A percentile compares a stretch with the other conserved stretches of the same genome.
Evolutionary conservation across 352 stramenopile genomes (phyloP).

Genomic region (Phytophthora hybrid): DNA sequence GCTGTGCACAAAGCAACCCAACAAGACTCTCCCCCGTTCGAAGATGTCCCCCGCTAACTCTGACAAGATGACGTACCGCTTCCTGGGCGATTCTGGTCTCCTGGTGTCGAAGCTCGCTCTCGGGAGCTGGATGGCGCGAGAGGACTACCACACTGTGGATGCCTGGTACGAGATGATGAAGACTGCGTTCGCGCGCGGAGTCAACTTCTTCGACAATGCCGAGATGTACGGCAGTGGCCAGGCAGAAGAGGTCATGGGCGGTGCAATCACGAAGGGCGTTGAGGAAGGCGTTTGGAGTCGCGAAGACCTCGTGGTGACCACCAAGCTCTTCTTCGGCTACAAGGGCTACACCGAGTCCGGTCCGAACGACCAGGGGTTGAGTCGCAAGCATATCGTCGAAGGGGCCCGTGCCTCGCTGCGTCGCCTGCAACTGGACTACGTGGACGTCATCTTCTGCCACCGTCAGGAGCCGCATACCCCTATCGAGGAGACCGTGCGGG

Average conservation of each 20-base stretch:
- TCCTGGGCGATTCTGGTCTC: neutral
- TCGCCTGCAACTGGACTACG: slow-evolving; percentile 42
- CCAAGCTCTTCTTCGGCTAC: slow-evolving; percentile 33
- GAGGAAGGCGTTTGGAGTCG: slow-evolving; percentile 30
- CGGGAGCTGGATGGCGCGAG: neutral
- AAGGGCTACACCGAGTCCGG: neutral
- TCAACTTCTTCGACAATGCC: slow-evolving; percentile 7
- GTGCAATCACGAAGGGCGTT: slow-evolving; percentile 41
- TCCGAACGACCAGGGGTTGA: slow-evolving; percentile 44
- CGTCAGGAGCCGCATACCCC: slow-evolving; percentile 58
- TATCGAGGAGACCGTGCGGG: slow-evolving; percentile 63
- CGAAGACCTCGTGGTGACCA: slow-evolving; percentile 28
- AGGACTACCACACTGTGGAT: neutral
- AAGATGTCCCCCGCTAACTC: neutral
- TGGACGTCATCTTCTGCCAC: slow-evolving; percentile 75
- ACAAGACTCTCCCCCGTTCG: neutral
- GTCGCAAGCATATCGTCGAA: slow-evolving; percentile 60
- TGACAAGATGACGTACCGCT: neutral
- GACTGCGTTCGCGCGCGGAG: neutral
- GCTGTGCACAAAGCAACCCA: neutral
- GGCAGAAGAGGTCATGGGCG: slow-evolving; percentile 30
- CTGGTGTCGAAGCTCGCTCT: slow-evolving; percentile 2
- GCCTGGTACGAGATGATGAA: slow-evolving; percentile 2
- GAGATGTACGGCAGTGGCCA: slow-evolving; percentile 22
- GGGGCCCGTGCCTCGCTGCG: slow-evolving; percentile 48